phyloP scores from a whole-genome alignment of 2,329 filamentous ascomycete species.

The Cadophora gregata region DNA sequence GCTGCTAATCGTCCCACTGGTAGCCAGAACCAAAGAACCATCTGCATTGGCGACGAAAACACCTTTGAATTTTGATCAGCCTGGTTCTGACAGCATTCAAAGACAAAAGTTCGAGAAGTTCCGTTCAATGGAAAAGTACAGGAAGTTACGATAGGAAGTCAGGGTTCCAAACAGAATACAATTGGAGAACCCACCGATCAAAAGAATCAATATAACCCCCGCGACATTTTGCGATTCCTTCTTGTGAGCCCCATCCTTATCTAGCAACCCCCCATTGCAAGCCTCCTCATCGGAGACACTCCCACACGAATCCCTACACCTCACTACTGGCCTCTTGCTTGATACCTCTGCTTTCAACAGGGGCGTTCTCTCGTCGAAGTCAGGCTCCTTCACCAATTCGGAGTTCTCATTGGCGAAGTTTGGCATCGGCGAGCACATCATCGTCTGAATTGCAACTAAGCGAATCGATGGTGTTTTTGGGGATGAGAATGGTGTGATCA shows the following conservation, averaged over 20 bases:
- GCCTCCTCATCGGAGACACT: slow-evolving; percentile 19
- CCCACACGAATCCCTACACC: neutral
- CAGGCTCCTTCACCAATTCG: neutral
- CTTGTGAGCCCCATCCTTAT: neutral
- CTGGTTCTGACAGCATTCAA: too few species aligned
- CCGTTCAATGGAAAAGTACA: too few species aligned
- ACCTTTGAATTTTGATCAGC: slow-evolving; percentile 45
- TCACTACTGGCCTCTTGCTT: neutral
- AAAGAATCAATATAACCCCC: slow-evolving; percentile 33
- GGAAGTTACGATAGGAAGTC: too few species aligned
- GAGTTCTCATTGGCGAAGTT: slow-evolving; percentile 16
- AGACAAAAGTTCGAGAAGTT: too few species aligned
- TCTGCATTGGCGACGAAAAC: slow-evolving; percentile 71
- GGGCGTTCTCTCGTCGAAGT: slow-evolving; percentile 20
- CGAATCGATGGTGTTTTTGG: neutral
- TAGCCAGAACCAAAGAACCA: slow-evolving; percentile 67
- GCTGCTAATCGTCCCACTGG: slow-evolving; percentile 64
- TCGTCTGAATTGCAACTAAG: neutral
- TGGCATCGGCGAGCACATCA: neutral
- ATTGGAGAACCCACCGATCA: slow-evolving; percentile 22
- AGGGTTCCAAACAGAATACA: too few species aligned
- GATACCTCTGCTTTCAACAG: slow-evolving; percentile 8
- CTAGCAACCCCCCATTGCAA: neutral
- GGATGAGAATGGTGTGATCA: slow-evolving; percentile 14
- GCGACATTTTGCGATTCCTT: slow-evolving; percentile 23